Evolutionary conservation across 129 eudicot species (phyloP).

Genomic region (Oenanthe sinensis): DNA sequence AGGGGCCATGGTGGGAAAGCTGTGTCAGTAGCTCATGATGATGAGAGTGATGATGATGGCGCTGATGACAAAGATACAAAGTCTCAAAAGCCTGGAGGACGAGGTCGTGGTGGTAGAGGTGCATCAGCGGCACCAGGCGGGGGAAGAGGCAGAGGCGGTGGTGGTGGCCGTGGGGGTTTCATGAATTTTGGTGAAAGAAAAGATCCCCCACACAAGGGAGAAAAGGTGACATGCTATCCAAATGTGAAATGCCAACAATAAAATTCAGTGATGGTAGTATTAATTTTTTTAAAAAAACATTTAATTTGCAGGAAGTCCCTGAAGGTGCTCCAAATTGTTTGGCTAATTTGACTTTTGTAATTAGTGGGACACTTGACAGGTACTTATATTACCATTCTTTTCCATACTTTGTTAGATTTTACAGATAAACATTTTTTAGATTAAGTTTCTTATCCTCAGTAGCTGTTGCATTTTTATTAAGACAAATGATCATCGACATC

Average conservation of each 20-base stretch:
- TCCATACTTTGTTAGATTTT: not conserved
- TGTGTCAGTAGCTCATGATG: conserved; percentile 23
- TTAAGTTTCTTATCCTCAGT: not conserved
- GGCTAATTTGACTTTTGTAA: conserved; percentile 82
- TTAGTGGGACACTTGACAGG: conserved; percentile 98
- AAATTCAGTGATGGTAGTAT: not conserved
- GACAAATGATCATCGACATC: not conserved
- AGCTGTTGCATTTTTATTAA: not conserved
- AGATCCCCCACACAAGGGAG: conserved; percentile 98
- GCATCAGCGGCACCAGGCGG: conserved; percentile 45
- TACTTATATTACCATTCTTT: conserved; percentile 14
- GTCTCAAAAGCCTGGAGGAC: conserved; percentile 52
- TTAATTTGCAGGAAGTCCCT: conserved; percentile 61
- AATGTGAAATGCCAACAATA: not conserved
- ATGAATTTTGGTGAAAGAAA: conserved; percentile 93
- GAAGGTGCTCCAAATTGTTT: conserved; percentile 90
- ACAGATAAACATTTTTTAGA: not conserved
- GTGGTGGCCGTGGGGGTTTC: conserved; percentile 96
- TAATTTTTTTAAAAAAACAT: not conserved
- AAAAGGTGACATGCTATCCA: conserved; percentile 45
- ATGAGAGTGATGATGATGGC: conserved; percentile 33
- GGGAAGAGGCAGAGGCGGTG: conserved; percentile 56
- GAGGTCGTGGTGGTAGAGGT: conserved; percentile 83
- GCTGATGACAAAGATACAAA: conserved; percentile 44
- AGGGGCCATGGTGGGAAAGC: conserved; percentile 77